These are phyloP conservation scores for Pseudogymnoascus sp. DNA, from an alignment of 2,329 filamentous ascomycete species.

Conservation along the genomic window DNA sequence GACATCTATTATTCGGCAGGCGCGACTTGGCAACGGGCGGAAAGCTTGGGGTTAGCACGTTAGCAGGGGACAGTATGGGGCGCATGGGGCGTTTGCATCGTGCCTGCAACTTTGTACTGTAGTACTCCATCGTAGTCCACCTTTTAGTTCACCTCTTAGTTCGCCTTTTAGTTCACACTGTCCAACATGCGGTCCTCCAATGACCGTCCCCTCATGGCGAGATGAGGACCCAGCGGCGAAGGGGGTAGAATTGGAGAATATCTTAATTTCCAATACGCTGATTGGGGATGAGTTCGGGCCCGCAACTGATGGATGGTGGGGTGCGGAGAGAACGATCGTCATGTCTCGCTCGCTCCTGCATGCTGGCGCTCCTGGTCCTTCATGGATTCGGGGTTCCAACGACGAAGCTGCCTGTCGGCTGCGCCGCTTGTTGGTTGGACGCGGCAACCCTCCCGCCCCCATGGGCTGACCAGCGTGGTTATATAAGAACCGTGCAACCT, in stretches of 20 bases:
- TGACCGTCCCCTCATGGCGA: background rate
- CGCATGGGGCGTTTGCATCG: background rate
- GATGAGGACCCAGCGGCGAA: conserved; percentile 6
- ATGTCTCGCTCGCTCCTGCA: background rate
- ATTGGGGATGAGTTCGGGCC: background rate
- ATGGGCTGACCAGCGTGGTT: background rate
- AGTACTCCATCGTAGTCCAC: too few species aligned
- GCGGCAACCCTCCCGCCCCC: background rate
- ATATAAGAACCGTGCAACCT: background rate
- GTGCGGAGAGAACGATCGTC: conserved; percentile 3
- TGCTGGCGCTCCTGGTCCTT: background rate
- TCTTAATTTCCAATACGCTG: background rate
- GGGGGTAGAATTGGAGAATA: conserved; percentile 6
- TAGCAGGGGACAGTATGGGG: background rate
- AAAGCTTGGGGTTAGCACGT: background rate
- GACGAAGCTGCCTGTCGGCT: background rate
- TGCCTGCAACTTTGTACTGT: background rate
- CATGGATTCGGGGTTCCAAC: conserved; percentile 1
- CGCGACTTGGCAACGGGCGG: background rate
- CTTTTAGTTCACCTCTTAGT: background rate
- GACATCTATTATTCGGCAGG: background rate
- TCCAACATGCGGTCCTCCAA: conserved; percentile 4
- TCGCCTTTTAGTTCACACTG: background rate
- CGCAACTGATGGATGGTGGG: conserved; percentile 6
- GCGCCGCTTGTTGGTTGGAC: background rate